Evolutionary conservation across 2,329 filamentous ascomycete species (phyloP).

Genomic region (Trichoderma koningiopsis): DNA sequence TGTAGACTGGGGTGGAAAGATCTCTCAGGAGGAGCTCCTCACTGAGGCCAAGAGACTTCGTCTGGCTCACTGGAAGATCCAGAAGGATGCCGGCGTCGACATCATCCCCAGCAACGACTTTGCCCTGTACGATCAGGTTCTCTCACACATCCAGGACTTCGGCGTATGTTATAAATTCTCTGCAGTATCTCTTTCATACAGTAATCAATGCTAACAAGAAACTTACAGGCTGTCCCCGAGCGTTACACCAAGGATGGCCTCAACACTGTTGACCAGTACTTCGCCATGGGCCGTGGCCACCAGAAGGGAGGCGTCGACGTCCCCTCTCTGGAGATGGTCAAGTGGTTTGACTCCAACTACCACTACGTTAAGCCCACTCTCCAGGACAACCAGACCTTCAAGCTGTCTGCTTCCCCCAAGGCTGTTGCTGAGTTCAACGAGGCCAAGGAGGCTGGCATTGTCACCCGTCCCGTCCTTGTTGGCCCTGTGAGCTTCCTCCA

Average conservation of each 20-base stretch:
- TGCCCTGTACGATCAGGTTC: conserved; percentile 96
- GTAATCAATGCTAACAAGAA: conserved; percentile 21
- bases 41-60: conserved; percentile 95
- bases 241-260: conserved; percentile 91
- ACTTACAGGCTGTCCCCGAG: conserved; percentile 76
- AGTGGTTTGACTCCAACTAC: conserved; percentile 99
- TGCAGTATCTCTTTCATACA: neutral
- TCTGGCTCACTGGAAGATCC: conserved; percentile 98
- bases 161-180: conserved; percentile 62
- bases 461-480: conserved; percentile 89
- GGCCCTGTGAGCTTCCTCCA: conserved; percentile 97
- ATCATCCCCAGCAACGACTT: conserved; percentile 99
- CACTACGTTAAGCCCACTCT: conserved; percentile 99
- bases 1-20: conserved; percentile 83
- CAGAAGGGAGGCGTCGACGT: conserved; percentile 95
- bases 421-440: conserved; percentile 92
- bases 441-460: conserved; percentile 95
- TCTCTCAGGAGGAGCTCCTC: conserved; percentile 87
- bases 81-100: conserved; percentile 97
- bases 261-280: conserved; percentile 91
- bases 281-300: conserved; percentile 98
- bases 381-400: conserved; percentile 96
- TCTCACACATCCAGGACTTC: conserved; percentile 98
- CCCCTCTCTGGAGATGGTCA: conserved; percentile 96
- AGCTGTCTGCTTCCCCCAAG: conserved; percentile 84